Evolutionary conservation across 1,284 basidiomycete genomes (phyloP).

Genomic region (Apiotrichum gracile): DNA sequence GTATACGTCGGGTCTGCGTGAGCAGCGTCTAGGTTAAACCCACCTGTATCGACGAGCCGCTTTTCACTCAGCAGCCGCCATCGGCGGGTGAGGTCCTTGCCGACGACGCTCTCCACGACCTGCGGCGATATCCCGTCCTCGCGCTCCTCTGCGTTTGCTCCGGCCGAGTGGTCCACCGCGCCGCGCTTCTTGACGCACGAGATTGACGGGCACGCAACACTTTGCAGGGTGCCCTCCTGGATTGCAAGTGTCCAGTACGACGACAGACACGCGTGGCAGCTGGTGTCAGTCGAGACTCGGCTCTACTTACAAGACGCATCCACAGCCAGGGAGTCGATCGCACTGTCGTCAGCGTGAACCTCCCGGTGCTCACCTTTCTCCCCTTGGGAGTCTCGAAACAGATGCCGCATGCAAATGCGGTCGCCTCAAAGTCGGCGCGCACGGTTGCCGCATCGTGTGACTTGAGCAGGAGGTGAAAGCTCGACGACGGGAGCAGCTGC

Average conservation of each 20-base stretch:
- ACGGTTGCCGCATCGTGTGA: conserved; percentile 27
- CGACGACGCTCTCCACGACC: conserved; percentile 56
- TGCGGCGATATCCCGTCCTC: conserved; percentile 53
- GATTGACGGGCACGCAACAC: conserved; percentile 42
- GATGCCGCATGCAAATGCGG: conserved; percentile 42
- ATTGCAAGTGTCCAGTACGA: conserved; percentile 45
- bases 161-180: conserved; percentile 9
- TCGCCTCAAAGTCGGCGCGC: conserved; percentile 33
- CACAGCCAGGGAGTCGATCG: conserved; percentile 33
- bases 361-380: conserved; percentile 1
- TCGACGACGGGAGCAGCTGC: conserved; percentile 14
- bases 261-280: conserved; percentile 36
- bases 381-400: conserved; percentile 45
- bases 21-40: conserved; percentile 4
- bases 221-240: conserved; percentile 39
- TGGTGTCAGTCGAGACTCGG: conserved; percentile 15
- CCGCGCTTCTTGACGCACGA: conserved; percentile 36
- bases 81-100: conserved; percentile 26
- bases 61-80: conserved; percentile 36
- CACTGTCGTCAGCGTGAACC: conserved; percentile 12
- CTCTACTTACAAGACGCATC: conserved; percentile 33
- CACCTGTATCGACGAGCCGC: conserved; percentile 38
- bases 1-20: conserved; percentile 37
- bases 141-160: background rate
- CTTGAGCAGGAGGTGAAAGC: conserved; percentile 33